Percentiles rank a stretch among this genome's conserved stretches.
phyloP scores from a whole-genome alignment of 2,329 filamentous ascomycete genomes.

The Arthrobotrys sphaeroides region DNA sequence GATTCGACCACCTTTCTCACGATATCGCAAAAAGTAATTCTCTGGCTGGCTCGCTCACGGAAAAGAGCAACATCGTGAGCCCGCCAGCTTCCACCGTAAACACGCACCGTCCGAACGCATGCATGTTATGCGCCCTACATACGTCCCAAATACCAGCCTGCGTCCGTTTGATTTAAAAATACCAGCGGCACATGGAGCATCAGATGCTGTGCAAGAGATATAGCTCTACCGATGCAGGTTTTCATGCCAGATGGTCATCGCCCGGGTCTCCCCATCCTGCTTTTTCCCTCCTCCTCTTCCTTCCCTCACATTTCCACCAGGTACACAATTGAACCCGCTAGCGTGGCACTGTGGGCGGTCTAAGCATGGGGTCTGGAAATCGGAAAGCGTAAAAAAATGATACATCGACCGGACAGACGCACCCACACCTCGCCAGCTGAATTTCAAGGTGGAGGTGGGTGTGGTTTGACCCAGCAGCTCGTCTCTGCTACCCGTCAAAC shows the following conservation, averaged over 20 bases:
- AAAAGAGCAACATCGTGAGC: background rate
- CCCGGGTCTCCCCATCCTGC: background rate
- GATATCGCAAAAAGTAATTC: background rate
- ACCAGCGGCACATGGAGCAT: background rate
- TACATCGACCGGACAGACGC: background rate
- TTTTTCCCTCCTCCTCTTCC: background rate
- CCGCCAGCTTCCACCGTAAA: too few relatives aligned
- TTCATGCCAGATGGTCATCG: constrained; percentile 24
- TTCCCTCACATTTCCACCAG: constrained; percentile 3
- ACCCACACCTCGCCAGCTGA: constrained; percentile 6
- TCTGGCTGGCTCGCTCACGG: background rate
- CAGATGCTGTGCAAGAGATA: constrained; percentile 13
- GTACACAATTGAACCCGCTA: constrained; percentile 41
- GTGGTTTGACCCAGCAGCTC: constrained; percentile 46
- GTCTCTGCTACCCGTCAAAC: constrained; percentile 49
- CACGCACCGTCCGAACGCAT: background rate
- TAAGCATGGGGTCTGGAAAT: background rate
- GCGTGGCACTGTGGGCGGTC: constrained; percentile 27
- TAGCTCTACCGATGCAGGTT: constrained; percentile 17
- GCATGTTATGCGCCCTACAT: background rate
- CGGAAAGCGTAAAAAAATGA: constrained; percentile 16
- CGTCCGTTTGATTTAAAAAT: background rate
- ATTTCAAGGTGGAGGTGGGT: constrained; percentile 8
- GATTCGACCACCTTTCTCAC: background rate
- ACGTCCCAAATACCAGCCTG: background rate